A percentile compares a stretch with the other conserved stretches of the same genome.
Conservation (phyloP, 257 asterid genomes). For the Capsicum pubescens region DNA sequence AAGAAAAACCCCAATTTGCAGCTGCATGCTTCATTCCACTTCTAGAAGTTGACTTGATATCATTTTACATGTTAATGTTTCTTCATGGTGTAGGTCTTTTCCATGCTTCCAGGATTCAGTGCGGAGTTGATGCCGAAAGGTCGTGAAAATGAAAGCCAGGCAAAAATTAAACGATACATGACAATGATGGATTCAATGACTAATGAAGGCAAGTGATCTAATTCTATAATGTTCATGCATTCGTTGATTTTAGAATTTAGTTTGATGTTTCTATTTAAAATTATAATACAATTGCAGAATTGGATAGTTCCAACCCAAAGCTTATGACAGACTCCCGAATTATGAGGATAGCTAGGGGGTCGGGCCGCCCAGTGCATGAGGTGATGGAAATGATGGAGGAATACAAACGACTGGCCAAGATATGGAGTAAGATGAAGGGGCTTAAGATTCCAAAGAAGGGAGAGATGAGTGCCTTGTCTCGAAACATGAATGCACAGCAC, state of each 20-base stretch:
- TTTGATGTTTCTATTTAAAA: neutral
- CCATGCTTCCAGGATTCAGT: conserved; percentile 97
- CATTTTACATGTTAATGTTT: neutral
- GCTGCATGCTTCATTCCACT: neutral
- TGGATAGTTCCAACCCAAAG: conserved; percentile 91
- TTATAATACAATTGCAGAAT: conserved; percentile 52
- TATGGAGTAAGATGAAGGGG: conserved; percentile 35
- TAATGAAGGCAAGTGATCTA: conserved; percentile 67
- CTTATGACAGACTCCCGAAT: conserved; percentile 85
- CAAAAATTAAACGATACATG: conserved; percentile 90
- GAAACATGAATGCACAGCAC: conserved; percentile 90
- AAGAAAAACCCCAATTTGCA: neutral
- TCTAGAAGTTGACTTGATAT: conserved; percentile 3
- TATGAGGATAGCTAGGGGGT: conserved; percentile 55
- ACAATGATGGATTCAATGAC: conserved; percentile 99
- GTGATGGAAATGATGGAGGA: conserved; percentile 34
- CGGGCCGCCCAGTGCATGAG: conserved; percentile 25
- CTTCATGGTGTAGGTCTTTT: conserved; percentile 63
- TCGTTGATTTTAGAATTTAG: neutral
- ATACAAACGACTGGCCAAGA: conserved; percentile 33
- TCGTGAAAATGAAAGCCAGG: conserved; percentile 88
- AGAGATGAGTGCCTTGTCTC: conserved; percentile 81
- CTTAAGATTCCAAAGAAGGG: conserved; percentile 78
- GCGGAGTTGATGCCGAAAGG: conserved; percentile 96
- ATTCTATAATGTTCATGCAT: neutral